Evolutionary conservation across 495 filamentous ascomycete species (phyloP), one percentile per base, ranked within the genome.

Genomic region (Lophiostoma macrostomum): DNA sequence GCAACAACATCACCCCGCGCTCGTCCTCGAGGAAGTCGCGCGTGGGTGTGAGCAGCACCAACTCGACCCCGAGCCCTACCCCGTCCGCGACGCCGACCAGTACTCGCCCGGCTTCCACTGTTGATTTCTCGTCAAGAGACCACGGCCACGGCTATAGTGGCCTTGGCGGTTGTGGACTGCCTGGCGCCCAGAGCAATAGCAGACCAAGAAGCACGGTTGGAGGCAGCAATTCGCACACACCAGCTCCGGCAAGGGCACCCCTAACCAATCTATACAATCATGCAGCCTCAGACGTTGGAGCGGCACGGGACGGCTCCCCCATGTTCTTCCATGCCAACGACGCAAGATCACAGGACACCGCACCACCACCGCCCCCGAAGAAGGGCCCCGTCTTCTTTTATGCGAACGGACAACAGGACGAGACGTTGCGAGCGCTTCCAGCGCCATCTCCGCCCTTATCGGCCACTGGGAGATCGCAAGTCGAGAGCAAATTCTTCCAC

Each of bases 271-370:
- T 32, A 11, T 36, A 55, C 20, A 44, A 41, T 22, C 13, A 29
- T 3, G 13, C 42, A 10, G 39, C 58, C 7, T 30, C 42, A 25
- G 50, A 45, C 13, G 20, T 20, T 32, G 35, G 47, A 20, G 46
- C 19, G 11, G 23, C 41, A 11, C 13, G 23, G 36, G 59, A 31
- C 27, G 35, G 5, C 29, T 62, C 41, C 1, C 56, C 56, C 27
- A 61, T 60, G 54, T 73, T 73, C 63, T 71, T 73, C 51, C 70
- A 69, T 29, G 69, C 70, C 8, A 65, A 48, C 40, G 67, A 71
- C 41, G 53, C 45, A 37, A 45, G 51, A 25, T 48, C 46, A 7
- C 62, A 64, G 18, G 60, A 63, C 18, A 31, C 48, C 20, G 36
- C 32, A 41, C 28, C 51, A 29, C 32, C 51, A 45, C 39, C 58